A percentile compares a stretch with the other conserved stretches of the same genome.
These are phyloP conservation scores for Fennellomyces sp. DNA, from an alignment of 371 early-diverging fungal species.

Conservation along the genomic window DNA sequence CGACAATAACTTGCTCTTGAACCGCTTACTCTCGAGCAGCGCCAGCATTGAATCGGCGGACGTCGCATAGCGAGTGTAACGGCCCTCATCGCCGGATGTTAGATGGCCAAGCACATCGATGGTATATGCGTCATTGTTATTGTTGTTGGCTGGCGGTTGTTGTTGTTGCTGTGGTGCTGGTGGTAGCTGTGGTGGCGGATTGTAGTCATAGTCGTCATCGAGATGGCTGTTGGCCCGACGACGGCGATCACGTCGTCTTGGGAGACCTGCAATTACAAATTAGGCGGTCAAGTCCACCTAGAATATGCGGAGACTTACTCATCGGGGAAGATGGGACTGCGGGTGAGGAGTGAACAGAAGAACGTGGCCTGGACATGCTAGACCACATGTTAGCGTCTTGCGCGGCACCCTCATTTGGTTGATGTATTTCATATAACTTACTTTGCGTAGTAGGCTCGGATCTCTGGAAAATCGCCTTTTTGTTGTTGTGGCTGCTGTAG, in stretches of 20 bases:
- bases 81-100: slow-evolving; percentile 53
- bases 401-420: too few relatives aligned
- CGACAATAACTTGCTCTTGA: slow-evolving; percentile 31
- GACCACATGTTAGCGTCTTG: too few relatives aligned
- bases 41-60: slow-evolving; percentile 78
- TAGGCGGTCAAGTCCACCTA: too few relatives aligned
- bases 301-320: neutral
- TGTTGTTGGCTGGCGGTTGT: neutral
- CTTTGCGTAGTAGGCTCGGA: slow-evolving; percentile 48
- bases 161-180: neutral
- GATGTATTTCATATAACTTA: slow-evolving; percentile 20
- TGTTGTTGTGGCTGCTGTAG: slow-evolving; percentile 13
- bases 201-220: slow-evolving; percentile 8
- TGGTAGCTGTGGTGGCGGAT: neutral
- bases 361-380: slow-evolving; percentile 9
- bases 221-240: slow-evolving; percentile 1
- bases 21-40: slow-evolving; percentile 72
- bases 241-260: slow-evolving; percentile 9
- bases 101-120: slow-evolving; percentile 13
- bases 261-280: neutral
- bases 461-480: slow-evolving; percentile 36
- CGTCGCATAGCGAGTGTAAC: slow-evolving; percentile 75
- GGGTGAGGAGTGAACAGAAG: neutral
- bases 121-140: slow-evolving; percentile 5
- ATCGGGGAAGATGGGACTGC: slow-evolving; percentile 1